Conservation (phyloP, 139 green algal species). For the Ettlia oleoabundans region DNA sequence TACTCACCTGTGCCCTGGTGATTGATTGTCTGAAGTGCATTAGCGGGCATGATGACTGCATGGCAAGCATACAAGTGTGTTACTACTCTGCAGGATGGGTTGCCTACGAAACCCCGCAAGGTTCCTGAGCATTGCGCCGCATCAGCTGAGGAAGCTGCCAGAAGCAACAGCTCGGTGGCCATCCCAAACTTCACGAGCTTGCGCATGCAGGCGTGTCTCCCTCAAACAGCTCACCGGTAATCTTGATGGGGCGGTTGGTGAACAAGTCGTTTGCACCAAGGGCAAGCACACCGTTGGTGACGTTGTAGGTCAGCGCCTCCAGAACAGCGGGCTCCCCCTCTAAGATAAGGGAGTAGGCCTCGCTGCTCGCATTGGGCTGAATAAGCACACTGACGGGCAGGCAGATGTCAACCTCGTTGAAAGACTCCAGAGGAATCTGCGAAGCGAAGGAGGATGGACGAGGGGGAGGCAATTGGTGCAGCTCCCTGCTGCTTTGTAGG, state of each 20-base stretch:
- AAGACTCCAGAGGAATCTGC: slow-evolving; percentile 11
- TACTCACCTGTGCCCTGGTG: slow-evolving; percentile 32
- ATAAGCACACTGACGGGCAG: slow-evolving; percentile 28
- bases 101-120: too few species aligned
- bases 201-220: too few species aligned
- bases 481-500: neutral
- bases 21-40: slow-evolving; percentile 14
- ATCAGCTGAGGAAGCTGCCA: neutral
- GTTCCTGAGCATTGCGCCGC: too few species aligned
- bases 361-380: slow-evolving; percentile 4
- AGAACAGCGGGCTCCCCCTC: neutral
- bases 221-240: slow-evolving; percentile 6
- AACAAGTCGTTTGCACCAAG: slow-evolving; percentile 4
- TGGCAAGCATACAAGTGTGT: neutral
- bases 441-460: neutral
- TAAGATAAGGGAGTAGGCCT: neutral
- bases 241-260: slow-evolving; percentile 32
- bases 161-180: neutral
- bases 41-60: slow-evolving; percentile 16
- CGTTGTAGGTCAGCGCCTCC: neutral
- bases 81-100: too few species aligned
- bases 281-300: slow-evolving; percentile 10
- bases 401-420: slow-evolving; percentile 24
- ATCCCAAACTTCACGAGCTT: too few species aligned
- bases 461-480: neutral